phyloP scores from a whole-genome alignment of 805 yeast genomes.

The Hanseniaspora valbyensis region DNA sequence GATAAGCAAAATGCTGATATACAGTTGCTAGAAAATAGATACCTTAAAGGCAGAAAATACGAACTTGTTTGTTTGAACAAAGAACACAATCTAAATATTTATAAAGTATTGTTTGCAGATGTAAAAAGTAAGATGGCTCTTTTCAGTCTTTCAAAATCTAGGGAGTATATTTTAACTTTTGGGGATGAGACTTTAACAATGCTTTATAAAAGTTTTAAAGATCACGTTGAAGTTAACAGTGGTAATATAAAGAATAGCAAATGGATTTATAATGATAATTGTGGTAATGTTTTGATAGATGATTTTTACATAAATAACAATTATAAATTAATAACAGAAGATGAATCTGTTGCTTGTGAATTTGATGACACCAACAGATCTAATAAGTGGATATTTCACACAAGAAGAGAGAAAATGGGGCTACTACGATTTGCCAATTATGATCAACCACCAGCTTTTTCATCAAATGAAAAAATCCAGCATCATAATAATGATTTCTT shows the following conservation, averaged over 20 bases:
- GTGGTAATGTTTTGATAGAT: constrained; percentile 7
- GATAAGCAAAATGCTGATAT: background rate
- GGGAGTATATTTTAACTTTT: background rate
- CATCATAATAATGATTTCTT: constrained; percentile 3
- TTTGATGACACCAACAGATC: constrained; percentile 1
- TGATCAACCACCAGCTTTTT: background rate
- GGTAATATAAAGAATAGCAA: background rate
- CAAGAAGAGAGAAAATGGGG: background rate
- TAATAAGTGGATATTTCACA: constrained; percentile 2
- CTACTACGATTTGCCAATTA: background rate
- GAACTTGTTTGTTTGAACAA: background rate
- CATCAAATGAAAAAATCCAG: background rate
- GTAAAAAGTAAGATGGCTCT: background rate
- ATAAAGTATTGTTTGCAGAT: constrained; percentile 1
- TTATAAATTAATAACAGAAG: background rate
- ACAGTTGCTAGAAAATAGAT: background rate
- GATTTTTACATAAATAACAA: background rate
- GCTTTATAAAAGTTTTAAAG: background rate
- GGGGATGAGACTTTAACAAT: background rate
- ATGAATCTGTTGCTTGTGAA: background rate
- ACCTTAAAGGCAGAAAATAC: constrained; percentile 1
- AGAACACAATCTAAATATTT: background rate
- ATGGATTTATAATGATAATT: constrained; percentile 6
- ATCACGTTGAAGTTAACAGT: background rate
- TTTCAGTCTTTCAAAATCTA: background rate